Evolutionary conservation across 768 basidiomycete species (phyloP).

Genomic region (Lentinula raphanica): DNA sequence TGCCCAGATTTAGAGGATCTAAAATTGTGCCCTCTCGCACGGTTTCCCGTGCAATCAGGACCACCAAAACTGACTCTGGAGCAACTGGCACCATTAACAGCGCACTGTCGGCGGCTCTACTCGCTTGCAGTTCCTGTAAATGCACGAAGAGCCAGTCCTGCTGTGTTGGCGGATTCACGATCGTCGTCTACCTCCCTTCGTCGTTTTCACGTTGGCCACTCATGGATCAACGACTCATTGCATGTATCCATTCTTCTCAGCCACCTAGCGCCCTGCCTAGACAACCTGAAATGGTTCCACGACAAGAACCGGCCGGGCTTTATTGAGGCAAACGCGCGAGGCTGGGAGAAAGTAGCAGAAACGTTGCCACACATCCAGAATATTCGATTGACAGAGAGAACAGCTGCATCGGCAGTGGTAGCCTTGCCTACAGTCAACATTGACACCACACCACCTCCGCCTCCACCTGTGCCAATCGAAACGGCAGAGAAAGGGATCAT

Average conservation of each 20-base stretch:
- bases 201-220: conserved; percentile 73
- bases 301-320: conserved; percentile 71
- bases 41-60: conserved; percentile 49
- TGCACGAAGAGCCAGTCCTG: conserved; percentile 41
- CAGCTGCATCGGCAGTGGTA: conserved; percentile 14
- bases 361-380: conserved; percentile 69
- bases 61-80: conserved; percentile 59
- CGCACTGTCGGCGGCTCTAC: conserved; percentile 55
- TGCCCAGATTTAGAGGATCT: conserved; percentile 69
- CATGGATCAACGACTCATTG: conserved; percentile 65
- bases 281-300: conserved; percentile 70
- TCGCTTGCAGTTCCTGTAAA: conserved; percentile 64
- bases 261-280: conserved; percentile 69
- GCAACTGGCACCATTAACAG: conserved; percentile 53
- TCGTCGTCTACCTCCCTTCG: conserved; percentile 58
- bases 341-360: conserved; percentile 66
- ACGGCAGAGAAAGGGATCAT: conserved; percentile 46
- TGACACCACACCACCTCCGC: conserved; percentile 9
- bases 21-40: conserved; percentile 61
- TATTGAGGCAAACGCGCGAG: conserved; percentile 58
- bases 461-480: conserved; percentile 18
- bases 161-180: conserved; percentile 40
- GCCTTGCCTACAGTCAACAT: neutral
- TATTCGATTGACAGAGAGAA: conserved; percentile 57
- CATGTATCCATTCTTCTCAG: conserved; percentile 68